These are phyloP conservation scores for Chlorophyllum brunneum DNA, from an alignment of 768 basidiomycete genomes.

Conservation along the genomic window DNA sequence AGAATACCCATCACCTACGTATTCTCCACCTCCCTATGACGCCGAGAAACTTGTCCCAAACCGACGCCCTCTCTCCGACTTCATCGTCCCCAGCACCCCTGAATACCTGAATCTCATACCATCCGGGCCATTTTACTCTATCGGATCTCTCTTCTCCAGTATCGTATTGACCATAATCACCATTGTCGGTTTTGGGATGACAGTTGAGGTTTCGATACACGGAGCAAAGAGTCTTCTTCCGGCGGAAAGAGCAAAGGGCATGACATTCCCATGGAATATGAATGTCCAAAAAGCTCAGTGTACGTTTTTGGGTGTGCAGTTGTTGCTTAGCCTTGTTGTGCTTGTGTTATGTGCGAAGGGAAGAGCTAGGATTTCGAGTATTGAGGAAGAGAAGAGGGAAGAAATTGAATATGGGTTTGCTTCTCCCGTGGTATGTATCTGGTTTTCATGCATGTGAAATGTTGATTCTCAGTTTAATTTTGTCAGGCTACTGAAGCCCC, in stretches of 20 bases:
- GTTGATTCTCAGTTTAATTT: too few species aligned
- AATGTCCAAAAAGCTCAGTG: constrained; percentile 25
- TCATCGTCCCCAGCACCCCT: neutral
- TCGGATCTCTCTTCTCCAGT: constrained; percentile 15
- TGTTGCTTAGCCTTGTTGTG: constrained; percentile 14
- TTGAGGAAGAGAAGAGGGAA: constrained; percentile 7
- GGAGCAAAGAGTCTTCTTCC: constrained; percentile 21
- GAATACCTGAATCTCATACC: neutral
- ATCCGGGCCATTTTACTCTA: constrained; percentile 13
- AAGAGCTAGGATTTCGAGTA: constrained; percentile 6
- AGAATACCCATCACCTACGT: neutral
- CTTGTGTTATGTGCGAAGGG: constrained; percentile 14
- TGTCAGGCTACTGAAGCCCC: too few species aligned
- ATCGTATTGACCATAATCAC: constrained; percentile 19
- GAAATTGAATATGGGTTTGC: constrained; percentile 13
- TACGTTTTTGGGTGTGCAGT: constrained; percentile 19
- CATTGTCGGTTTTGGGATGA: constrained; percentile 22
- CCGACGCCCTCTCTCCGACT: neutral
- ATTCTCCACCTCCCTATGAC: neutral
- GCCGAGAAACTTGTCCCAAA: neutral
- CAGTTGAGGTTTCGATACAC: constrained; percentile 23
- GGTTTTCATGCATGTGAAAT: too few species aligned
- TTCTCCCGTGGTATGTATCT: constrained; percentile 8
- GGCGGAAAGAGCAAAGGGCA: constrained; percentile 18
- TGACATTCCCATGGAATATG: constrained; percentile 25